Conservation (phyloP, 73 alveolate genomes). For the Tetrahymena borealis region DNA sequence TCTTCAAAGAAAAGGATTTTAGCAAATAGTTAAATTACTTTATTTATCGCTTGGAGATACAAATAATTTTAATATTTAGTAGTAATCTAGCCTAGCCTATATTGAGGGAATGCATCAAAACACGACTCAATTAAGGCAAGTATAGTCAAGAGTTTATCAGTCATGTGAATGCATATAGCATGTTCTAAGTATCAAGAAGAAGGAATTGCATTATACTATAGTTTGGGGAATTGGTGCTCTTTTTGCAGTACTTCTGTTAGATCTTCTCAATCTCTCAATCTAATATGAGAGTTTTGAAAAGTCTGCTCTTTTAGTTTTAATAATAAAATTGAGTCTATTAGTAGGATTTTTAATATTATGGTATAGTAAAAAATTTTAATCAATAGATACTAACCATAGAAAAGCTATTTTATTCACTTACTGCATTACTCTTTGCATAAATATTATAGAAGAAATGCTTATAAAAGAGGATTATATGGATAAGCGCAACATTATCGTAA, state of each 20-base stretch:
- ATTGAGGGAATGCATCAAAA: too few species aligned
- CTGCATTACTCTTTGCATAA: not conserved
- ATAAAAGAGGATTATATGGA: not conserved
- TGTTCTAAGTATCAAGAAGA: not conserved
- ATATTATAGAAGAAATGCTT: not conserved
- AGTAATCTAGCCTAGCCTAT: too few species aligned
- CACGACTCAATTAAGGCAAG: not conserved
- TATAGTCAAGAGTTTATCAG: not conserved
- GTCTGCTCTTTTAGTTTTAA: not conserved
- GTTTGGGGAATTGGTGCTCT: not conserved
- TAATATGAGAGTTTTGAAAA: not conserved
- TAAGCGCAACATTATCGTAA: not conserved
- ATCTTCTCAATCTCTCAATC: not conserved
- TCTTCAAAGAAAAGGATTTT: too few species aligned
- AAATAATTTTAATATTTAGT: too few species aligned
- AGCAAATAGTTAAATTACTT: too few species aligned
- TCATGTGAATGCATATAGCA: not conserved
- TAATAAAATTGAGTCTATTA: not conserved
- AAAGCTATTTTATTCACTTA: not conserved
- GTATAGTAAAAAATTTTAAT: not conserved
- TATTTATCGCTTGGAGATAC: too few species aligned
- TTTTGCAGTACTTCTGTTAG: not conserved
- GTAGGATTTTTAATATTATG: not conserved
- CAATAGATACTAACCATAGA: not conserved
- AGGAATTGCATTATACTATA: not conserved